Conservation (phyloP, 1,284 basidiomycete species). For the Cryptococcus wingfieldii region DNA sequence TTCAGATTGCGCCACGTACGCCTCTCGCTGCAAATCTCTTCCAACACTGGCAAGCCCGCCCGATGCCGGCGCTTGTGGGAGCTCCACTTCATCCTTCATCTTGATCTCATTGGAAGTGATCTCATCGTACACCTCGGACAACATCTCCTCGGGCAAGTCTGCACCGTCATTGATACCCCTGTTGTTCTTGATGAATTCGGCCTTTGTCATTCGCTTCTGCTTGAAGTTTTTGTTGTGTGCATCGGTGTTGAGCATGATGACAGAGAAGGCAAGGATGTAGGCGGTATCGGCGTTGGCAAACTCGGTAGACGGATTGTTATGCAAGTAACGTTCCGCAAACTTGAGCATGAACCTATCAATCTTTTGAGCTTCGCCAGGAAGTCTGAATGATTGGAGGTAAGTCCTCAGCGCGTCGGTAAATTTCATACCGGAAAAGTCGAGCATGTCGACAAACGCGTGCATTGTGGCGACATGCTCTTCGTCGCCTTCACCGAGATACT, state of each 20-base stretch:
- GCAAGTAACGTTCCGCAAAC: conserved; percentile 91
- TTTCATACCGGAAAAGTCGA: conserved; percentile 73
- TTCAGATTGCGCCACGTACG: conserved; percentile 86
- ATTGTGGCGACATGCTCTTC: conserved; percentile 82
- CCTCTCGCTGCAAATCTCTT: conserved; percentile 86
- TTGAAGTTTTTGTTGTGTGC: conserved; percentile 92
- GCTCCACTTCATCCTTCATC: conserved; percentile 93
- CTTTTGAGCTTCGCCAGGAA: conserved; percentile 94
- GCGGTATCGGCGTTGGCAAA: conserved; percentile 81
- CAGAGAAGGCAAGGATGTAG: conserved; percentile 89
- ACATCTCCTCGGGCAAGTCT: conserved; percentile 78
- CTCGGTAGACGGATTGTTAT: conserved; percentile 69
- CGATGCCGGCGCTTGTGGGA: conserved; percentile 53
- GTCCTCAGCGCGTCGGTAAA: conserved; percentile 84
- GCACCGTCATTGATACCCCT: conserved; percentile 86
- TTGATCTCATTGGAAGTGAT: conserved; percentile 87
- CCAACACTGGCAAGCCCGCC: conserved; percentile 83
- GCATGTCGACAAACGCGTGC: conserved; percentile 90
- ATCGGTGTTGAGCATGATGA: conserved; percentile 93
- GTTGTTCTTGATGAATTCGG: conserved; percentile 87
- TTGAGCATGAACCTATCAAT: conserved; percentile 99
- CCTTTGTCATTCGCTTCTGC: conserved; percentile 77
- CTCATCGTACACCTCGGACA: conserved; percentile 77
- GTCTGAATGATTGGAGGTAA: conserved; percentile 88
- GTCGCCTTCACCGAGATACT: conserved; percentile 94